Evolutionary conservation across 2,329 filamentous ascomycete species (phyloP), one percentile per base, ranked within the genome.

Genomic region (Apiospora aurea): DNA sequence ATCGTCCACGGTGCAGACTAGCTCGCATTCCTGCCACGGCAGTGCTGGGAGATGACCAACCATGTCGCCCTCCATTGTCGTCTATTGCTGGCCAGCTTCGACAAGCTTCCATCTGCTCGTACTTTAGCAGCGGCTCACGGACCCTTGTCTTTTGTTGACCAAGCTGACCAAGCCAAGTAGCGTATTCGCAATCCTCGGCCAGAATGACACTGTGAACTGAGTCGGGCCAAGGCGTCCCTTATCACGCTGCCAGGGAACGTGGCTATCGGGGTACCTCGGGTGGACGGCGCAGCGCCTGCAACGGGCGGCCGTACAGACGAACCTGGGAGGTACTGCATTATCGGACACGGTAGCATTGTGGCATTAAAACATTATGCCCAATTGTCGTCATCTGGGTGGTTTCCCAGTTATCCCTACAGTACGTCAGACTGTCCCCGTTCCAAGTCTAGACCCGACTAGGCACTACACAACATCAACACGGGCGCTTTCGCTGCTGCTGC

Each of bases 1-100:
- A 74, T 75, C 75, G 76, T 80, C 78, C 72, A 79, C 77, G 57
- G 77, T 79, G 71, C 76, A 77, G 75, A 57, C 57, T 70, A 71
- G 75, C 76, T 75, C 73, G 72, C 74, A 75, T 77, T 76, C 74
- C 74, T 74, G 67, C 70, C 34, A 34, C 34, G 41, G 70, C 64
- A 71, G 24, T 68, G 66, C 66, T 41, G 38, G 38, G 10, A 66
- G 69, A 41, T 46, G 44, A 69, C 24, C 44, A 51, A 69, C 68
- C 49, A 61, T 29, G 38, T 61, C 16, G 18, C 16, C 53, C 16
- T 38, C 51, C 34, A 43, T 64, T 49, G 43, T 26, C 75, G 74
- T 69, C 24, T 41, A 64, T 72, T 72, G 64, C n/a, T 68, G 44
- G 66, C 24, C 66, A 68, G 66, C 66, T 68, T 44, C 71, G 67